These are phyloP conservation scores for Cryptococcus hybrid DNA, from an alignment of 1,284 basidiomycete species.

Conservation along the genomic window DNA sequence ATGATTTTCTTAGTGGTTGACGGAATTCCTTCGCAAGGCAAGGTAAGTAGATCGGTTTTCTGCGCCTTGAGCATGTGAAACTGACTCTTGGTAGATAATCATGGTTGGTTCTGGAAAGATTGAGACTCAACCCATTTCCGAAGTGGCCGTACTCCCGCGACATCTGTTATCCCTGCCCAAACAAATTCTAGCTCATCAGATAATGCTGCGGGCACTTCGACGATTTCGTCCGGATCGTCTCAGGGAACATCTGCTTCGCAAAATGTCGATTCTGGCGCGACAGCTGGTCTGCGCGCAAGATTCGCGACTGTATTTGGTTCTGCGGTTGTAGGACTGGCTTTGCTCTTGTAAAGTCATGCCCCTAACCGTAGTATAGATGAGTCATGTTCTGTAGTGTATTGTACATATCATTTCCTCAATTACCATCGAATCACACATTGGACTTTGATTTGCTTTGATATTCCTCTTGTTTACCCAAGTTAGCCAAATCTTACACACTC, in stretches of 20 bases:
- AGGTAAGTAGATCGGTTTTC: constrained; percentile 15
- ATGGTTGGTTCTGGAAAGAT: constrained; percentile 75
- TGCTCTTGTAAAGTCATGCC: neutral
- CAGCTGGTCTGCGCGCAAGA: neutral
- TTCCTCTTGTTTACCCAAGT: neutral
- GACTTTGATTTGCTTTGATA: neutral
- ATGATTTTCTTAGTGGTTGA: constrained; percentile 75
- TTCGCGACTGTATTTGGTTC: neutral
- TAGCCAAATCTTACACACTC: neutral
- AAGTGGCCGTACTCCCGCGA: constrained; percentile 55
- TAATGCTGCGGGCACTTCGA: neutral
- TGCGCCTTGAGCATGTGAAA: constrained; percentile 39
- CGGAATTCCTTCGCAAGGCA: constrained; percentile 78
- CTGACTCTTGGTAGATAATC: constrained; percentile 58
- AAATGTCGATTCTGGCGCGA: neutral
- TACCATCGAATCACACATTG: neutral
- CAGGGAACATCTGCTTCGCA: no score
- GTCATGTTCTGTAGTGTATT: neutral
- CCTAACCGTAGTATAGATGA: neutral
- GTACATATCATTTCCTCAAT: neutral
- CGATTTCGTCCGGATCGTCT: neutral
- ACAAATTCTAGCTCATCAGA: neutral
- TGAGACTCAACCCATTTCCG: constrained; percentile 61
- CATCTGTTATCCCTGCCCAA: neutral
- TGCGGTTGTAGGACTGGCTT: neutral